phyloP scores from a whole-genome alignment of 805 yeast genomes.

The Candida chauliodis region DNA sequence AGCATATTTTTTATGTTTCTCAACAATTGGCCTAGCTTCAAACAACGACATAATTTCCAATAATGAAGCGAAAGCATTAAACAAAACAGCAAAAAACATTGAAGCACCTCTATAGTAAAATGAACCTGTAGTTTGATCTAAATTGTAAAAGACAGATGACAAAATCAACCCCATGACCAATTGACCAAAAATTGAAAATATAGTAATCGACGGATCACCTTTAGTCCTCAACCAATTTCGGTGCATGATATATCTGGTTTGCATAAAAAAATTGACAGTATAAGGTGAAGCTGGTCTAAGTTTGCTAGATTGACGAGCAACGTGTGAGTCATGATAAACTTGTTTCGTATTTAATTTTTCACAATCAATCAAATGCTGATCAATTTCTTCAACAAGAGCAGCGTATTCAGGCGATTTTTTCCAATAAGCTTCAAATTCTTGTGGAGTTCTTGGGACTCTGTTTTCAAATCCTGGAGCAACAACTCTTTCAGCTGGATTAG shows the following conservation, averaged over 20 bases:
- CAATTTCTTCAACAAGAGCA: slow-evolving; percentile 38
- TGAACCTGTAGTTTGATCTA: slow-evolving; percentile 47
- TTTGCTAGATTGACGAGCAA: slow-evolving; percentile 40
- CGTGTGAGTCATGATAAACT: slow-evolving; percentile 20
- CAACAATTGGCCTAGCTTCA: slow-evolving; percentile 60
- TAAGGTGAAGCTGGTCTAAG: slow-evolving; percentile 30
- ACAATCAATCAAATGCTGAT: slow-evolving; percentile 31
- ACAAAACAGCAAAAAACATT: slow-evolving; percentile 57
- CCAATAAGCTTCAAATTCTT: slow-evolving; percentile 62
- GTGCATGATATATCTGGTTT: slow-evolving; percentile 46
- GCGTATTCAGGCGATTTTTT: slow-evolving; percentile 49
- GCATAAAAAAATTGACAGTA: slow-evolving; percentile 45
- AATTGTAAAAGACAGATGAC: slow-evolving; percentile 58
- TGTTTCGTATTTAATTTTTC: slow-evolving; percentile 15
- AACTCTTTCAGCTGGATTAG: slow-evolving; percentile 62
- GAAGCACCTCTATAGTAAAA: slow-evolving; percentile 63
- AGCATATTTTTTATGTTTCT: slow-evolving; percentile 69
- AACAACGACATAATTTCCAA: slow-evolving; percentile 59
- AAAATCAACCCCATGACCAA: slow-evolving; percentile 54
- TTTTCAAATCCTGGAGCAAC: slow-evolving; percentile 45
- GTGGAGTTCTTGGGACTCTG: slow-evolving; percentile 51
- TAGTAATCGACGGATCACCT: slow-evolving; percentile 56
- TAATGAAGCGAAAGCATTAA: slow-evolving; percentile 57
- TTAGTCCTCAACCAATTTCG: slow-evolving; percentile 53
- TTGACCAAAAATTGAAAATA: slow-evolving; percentile 50